Evolutionary conservation across 1,284 basidiomycete genomes (phyloP), one percentile per base, ranked within the genome.

Genomic region (Phenoliferia sp.): DNA sequence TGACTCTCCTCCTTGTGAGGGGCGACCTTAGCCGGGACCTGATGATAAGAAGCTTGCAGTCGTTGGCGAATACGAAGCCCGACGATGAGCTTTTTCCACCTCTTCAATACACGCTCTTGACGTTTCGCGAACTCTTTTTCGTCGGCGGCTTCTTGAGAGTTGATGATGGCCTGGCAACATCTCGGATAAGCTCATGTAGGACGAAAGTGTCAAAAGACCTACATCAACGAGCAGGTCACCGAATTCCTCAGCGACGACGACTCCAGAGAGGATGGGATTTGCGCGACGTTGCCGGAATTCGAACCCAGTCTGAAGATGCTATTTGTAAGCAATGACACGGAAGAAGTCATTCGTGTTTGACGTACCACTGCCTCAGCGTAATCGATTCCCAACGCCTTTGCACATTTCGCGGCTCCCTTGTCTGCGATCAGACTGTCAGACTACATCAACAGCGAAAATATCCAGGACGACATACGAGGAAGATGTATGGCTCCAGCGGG

Each of bases 241-340:
- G 73, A 92, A 87, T 78, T 94, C 91, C 59, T 83, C 82, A 12
- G 94, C 90, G 22, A 94, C 84, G 22, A 99, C 93, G 22, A 98
- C 85, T 28, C 95, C 95, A 35, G 87, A 86, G 59, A 96, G 83
- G 71, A 92, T 83, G 5, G 95, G 95, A 66, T 87, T 86, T 0
- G 94, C 94, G 62, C 87, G 84, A 26, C 90, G 87, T 78, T 94
- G 94, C 75, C 88, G 90, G 81, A 99, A 99, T 79, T 98, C 95
- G 79, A 99, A 99, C 17, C 93, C 90, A 61, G 87, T 90, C 90
- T 91, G 22, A 39, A 71, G 35, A 35, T 16, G 33, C 33, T 56
- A 63, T 62, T 35, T n/a, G n/a, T 67, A 1, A 68, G 62, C 44
- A 44, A 28, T 10, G 34, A 56, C 22, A 52, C 57, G 58, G 54